Base-by-base conservation (phyloP, 2,329 filamentous ascomycete genomes). In the Fusarium guadeloupense region DNA sequence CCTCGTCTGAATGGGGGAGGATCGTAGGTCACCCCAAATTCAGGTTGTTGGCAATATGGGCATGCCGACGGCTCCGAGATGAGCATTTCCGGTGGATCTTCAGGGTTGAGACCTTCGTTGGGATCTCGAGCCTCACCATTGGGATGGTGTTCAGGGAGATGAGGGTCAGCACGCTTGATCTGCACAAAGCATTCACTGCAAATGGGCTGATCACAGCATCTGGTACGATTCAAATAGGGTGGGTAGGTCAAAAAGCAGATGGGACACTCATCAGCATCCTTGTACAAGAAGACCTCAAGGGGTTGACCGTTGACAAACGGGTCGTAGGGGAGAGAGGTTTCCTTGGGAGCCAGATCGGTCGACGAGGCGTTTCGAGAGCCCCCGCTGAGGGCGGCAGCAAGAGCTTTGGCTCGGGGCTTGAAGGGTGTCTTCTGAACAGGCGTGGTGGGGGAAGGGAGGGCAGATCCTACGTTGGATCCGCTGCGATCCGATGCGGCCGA, bases 111-210 rank as follows among this genome's bases (percentile, higher is more conserved):
- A 3, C 69, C 73, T 35, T 76, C 65, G 25, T 71, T 76, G 1
- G 76, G 74, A 34, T 77, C 70, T 44, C 75, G 70, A 9, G 73
- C 69, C 47, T 75, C 68, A 16, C 74, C 76, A 42, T 84, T 79
- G n/a, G 81, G 83, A 54, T 84, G 80, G 71, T 95, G 91, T 73
- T 97, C 92, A 2, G 92, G 92, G 33, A 93, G 87, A 74, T 97
- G 92, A 9, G 93, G 93, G 64, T 99, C 94, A 5, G 93, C 89
- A 35, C 95, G 87, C 75, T 97, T 98, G 74, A 99, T 99, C 75
- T 99, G 95, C 5, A 99, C 95, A 71, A 99, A 99, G 75, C 95
- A 99, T 78, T 99, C 95, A 35, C 93, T 98, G 77, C 95, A 99
- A 61, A 99, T 98, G 6, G 91, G 84, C 74, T 99, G 95, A 69